Evolutionary conservation across 1,284 basidiomycete genomes (phyloP), one percentile per base, ranked within the genome.

Genomic region (Lentinula novae-zelandiae): DNA sequence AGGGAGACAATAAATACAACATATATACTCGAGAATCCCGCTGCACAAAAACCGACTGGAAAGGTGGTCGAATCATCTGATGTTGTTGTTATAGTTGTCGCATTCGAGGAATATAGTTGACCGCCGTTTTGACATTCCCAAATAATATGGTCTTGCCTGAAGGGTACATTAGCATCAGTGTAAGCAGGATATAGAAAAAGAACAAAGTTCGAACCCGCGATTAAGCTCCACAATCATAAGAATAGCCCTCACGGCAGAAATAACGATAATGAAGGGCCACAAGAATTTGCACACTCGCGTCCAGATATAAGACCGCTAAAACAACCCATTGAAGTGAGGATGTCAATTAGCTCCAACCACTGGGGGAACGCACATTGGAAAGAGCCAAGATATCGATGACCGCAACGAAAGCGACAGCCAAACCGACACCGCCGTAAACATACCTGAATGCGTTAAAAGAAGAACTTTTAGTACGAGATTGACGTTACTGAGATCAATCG

Each of bases 61-160:
- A 90, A 74, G 31, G 77, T 70, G 33, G 74, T 72, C 46, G 76
- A 72, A 56, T 71, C 79, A 76, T 60, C 75, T 75, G 58, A 76
- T 72, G 22, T 75, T 74, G 52, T 57, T 15, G 57, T 55, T n/a
- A 44, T 53, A 27, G 56, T 57, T 5, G 53, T 58, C 44, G 53
- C 44, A 40, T 72, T 79, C 27, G 80, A 78, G n/a, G 80, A 76
- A 85, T 85, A 91, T 7, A 86, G 76, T 67, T 86, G 82, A 5
- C 88, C 87, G 38, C 87, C 89, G 65, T 92, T 86, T 68, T 82
- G 79, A 72, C 89, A 90, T 73, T 90, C 87, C 89, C 89, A 92
- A 54, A 79, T 69, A 66, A 92, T 87, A 67, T 90, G 85, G 75
- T 83, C 80, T 71, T 87, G 80, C 63, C 86, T 89, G 72, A 65